Conservation (phyloP, 2,329 filamentous ascomycete species). For the Chalara sp. region DNA sequence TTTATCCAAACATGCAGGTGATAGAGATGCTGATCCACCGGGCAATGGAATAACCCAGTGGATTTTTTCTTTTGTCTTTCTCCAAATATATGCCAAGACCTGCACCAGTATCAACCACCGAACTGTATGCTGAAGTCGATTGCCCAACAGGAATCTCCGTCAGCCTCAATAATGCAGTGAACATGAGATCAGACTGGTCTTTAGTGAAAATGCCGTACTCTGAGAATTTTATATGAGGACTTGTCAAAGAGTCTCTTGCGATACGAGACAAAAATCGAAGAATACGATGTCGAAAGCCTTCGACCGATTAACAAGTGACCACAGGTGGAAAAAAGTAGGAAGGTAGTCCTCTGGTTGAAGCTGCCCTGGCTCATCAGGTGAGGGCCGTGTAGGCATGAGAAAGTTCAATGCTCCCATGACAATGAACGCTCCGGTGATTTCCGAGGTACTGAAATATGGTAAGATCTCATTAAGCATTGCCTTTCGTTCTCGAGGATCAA, state of each 20-base stretch:
- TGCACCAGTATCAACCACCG: constrained; percentile 70
- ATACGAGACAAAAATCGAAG: constrained; percentile 86
- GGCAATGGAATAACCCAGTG: constrained; percentile 84
- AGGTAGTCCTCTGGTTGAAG: constrained; percentile 85
- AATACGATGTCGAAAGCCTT: constrained; percentile 81
- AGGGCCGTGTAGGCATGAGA: constrained; percentile 76
- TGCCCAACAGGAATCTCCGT: constrained; percentile 96
- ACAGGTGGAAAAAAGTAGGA: constrained; percentile 92
- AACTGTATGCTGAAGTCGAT: constrained; percentile 84
- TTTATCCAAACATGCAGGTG: constrained; percentile 71
- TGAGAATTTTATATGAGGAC: constrained; percentile 69
- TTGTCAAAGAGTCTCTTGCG: constrained; percentile 74
- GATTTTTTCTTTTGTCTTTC: constrained; percentile 89
- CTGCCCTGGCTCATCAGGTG: constrained; percentile 62
- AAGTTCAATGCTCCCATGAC: constrained; percentile 84
- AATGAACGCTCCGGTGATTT: constrained; percentile 85
- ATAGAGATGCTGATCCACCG: constrained; percentile 89
- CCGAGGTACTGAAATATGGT: constrained; percentile 88
- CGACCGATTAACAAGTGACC: constrained; percentile 88
- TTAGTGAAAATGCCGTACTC: constrained; percentile 87
- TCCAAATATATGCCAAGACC: constrained; percentile 84
- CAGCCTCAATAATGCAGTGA: constrained; percentile 81
- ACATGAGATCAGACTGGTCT: constrained; percentile 87
- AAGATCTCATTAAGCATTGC: constrained; percentile 75
- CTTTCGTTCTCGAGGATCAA: constrained; percentile 80